Evolutionary conservation across 2,329 filamentous ascomycete species (phyloP).

Genomic region (Ceratocystis papillata): DNA sequence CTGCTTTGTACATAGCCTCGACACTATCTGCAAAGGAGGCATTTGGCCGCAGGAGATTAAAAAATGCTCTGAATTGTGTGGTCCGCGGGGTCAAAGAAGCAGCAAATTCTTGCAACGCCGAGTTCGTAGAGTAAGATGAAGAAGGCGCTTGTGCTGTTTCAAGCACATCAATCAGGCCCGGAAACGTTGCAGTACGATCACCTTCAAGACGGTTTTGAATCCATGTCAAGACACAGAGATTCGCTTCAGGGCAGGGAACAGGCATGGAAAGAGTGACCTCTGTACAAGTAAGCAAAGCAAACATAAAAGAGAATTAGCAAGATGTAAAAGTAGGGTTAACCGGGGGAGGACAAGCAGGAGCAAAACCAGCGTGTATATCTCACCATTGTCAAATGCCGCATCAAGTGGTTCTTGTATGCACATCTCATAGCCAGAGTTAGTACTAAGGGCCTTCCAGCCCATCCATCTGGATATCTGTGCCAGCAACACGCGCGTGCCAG

Average conservation of each 20-base stretch:
- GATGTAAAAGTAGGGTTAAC: not conserved
- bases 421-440: conserved; percentile 37
- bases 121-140: not conserved
- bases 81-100: conserved; percentile 52
- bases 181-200: conserved; percentile 32
- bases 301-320: not conserved
- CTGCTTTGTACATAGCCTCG: conserved; percentile 60
- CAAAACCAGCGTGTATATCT: not conserved
- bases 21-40: conserved; percentile 53
- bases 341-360: not conserved
- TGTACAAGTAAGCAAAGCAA: not conserved
- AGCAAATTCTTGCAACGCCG: conserved; percentile 13
- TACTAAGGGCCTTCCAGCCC: conserved; percentile 48
- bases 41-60: conserved; percentile 44
- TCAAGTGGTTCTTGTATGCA: conserved; percentile 43
- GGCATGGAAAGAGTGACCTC: conserved; percentile 30
- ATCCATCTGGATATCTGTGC: conserved; percentile 77
- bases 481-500: conserved; percentile 58
- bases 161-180: conserved; percentile 36
- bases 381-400: conserved; percentile 34
- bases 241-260: conserved; percentile 30
- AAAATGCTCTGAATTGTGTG: conserved; percentile 57
- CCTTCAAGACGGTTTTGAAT: conserved; percentile 39
- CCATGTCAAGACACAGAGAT: conserved; percentile 42
- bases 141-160: conserved; percentile 10